phyloP scores from a whole-genome alignment of 495 filamentous ascomycete genomes.

The Aspergillus cavernicola region DNA sequence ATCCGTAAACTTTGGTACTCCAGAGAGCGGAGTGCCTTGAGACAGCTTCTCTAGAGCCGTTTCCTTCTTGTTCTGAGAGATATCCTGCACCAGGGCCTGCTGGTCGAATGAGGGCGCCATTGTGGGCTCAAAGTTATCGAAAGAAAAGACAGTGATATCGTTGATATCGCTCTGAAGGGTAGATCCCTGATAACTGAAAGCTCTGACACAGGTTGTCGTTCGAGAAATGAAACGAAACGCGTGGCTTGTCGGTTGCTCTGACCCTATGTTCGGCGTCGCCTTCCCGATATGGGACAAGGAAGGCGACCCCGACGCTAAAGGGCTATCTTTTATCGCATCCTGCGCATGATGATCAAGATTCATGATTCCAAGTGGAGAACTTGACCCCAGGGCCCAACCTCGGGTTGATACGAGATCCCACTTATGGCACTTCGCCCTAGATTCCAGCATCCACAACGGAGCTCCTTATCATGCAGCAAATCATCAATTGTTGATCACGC shows the following conservation, averaged over 20 bases:
- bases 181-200: background rate
- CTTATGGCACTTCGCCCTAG: background rate
- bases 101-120: slow-evolving; percentile 6
- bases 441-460: background rate
- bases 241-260: too few relatives aligned
- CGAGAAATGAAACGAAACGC: background rate
- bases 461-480: background rate
- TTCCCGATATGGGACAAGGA: background rate
- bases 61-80: background rate
- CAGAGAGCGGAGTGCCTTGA: slow-evolving; percentile 13
- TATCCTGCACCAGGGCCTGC: background rate
- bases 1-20: slow-evolving; percentile 33
- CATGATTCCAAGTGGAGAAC: background rate
- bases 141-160: background rate
- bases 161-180: background rate
- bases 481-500: background rate
- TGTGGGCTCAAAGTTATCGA: background rate
- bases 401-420: background rate
- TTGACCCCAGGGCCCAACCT: background rate
- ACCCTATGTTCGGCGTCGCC: background rate
- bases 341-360: too few relatives aligned
- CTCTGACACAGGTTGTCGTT: background rate
- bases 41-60: slow-evolving; percentile 15
- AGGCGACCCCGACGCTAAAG: background rate
- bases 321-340: background rate